Evolutionary conservation across 257 asterid genomes (phyloP).

Genomic region (Pogostemon cablin): DNA sequence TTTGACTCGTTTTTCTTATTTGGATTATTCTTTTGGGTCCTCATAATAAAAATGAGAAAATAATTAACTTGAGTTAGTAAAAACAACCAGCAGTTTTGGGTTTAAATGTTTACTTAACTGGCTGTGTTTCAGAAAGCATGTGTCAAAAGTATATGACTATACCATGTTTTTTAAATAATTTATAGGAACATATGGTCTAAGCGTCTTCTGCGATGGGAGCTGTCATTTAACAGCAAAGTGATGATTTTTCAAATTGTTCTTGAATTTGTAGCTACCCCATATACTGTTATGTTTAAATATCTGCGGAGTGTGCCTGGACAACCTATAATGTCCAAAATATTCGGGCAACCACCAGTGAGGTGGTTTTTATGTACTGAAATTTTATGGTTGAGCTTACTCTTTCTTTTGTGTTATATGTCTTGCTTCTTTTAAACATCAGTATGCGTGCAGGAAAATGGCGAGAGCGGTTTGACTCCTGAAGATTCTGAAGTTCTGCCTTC

Average conservation of each 20-base stretch:
- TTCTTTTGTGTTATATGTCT: constrained; percentile 22
- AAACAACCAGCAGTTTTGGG: background rate
- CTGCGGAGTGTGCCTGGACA: background rate
- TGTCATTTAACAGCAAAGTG: background rate
- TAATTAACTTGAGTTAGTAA: background rate
- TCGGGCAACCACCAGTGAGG: no score
- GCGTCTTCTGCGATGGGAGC: background rate
- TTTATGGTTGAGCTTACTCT: constrained; percentile 8
- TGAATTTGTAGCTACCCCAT: background rate
- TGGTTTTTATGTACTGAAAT: background rate
- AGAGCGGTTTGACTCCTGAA: constrained; percentile 44
- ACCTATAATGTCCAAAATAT: no score
- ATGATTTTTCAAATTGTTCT: constrained; percentile 12
- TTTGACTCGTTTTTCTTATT: constrained; percentile 3
- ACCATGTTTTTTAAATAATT: background rate
- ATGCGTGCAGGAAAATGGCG: constrained; percentile 56
- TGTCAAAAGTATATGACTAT: background rate
- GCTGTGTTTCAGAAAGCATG: constrained; percentile 2
- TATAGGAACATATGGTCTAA: background rate
- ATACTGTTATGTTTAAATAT: background rate
- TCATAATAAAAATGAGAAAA: background rate
- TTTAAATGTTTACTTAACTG: constrained; percentile 3
- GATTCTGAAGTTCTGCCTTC: constrained; percentile 48
- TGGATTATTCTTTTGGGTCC: background rate
- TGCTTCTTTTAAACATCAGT: constrained; percentile 1